phyloP scores from a whole-genome alignment of 495 filamentous ascomycete genomes.

The Friedmanniomyces endolithicus region DNA sequence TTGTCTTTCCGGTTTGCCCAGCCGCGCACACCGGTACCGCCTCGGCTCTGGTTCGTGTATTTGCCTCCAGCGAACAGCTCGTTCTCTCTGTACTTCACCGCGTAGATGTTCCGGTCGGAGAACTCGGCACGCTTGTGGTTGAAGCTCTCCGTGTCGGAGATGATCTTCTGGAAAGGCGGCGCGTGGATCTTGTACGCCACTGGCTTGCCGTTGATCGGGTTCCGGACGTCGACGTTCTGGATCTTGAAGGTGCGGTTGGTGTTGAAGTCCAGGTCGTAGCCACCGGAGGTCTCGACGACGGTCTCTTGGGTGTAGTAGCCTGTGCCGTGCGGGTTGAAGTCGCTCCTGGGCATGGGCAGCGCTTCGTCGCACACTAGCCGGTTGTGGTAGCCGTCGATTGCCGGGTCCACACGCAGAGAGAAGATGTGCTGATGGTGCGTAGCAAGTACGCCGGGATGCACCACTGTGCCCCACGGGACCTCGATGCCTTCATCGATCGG shows the following conservation, averaged over 20 bases:
- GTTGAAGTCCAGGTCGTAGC: slow-evolving; percentile 49
- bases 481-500: slow-evolving; percentile 60
- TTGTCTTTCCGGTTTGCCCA: slow-evolving; percentile 33
- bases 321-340: slow-evolving; percentile 68
- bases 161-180: slow-evolving; percentile 65
- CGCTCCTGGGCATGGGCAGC: slow-evolving; percentile 56
- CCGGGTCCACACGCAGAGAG: slow-evolving; percentile 73
- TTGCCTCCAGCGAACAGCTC: slow-evolving; percentile 73
- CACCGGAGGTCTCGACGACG: slow-evolving; percentile 45
- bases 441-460: slow-evolving; percentile 72
- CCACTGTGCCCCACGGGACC: slow-evolving; percentile 69
- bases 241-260: slow-evolving; percentile 69
- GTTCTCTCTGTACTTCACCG: slow-evolving; percentile 62
- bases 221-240: slow-evolving; percentile 48
- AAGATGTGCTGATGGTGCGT: slow-evolving; percentile 82
- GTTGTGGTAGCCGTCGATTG: slow-evolving; percentile 63
- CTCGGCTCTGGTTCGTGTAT: slow-evolving; percentile 75
- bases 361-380: slow-evolving; percentile 60
- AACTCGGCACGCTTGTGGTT: slow-evolving; percentile 71
- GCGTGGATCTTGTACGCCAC: slow-evolving; percentile 68
- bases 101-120: slow-evolving; percentile 68
- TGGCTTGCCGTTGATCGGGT: slow-evolving; percentile 59
- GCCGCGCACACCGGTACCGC: slow-evolving; percentile 38
- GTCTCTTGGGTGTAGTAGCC: slow-evolving; percentile 60
- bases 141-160: slow-evolving; percentile 55